Evolutionary conservation across 441 rosid genomes (phyloP), one percentile per base, ranked within the genome.

Genomic region (Adansonia grandidieri): DNA sequence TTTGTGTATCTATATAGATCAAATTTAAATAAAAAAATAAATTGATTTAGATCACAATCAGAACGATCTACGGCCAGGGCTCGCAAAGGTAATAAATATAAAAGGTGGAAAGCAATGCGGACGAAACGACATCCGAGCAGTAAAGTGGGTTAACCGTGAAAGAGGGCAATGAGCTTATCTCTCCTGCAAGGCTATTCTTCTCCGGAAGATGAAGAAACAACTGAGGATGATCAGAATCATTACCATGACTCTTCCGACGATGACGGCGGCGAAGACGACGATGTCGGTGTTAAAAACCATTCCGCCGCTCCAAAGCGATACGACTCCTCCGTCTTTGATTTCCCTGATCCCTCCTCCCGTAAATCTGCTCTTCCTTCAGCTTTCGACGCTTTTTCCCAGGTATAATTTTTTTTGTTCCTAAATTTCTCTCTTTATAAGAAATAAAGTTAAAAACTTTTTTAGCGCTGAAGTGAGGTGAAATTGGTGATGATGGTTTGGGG

Each of bases 121-220:
- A 3, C 11, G 40, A 61, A 61, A 61, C 5, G 4, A 61, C 11
- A 11, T 24, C 42, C 40, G 40, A 28, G 32, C 32, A 28, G 32
- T 2, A 28, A 28, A 28, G 32, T 28, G 32, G 32, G 32, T 28
- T 28, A 28, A 28, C 32, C 32, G 32, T 28, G 5, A 1, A 19
- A 22, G 1, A 17, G 45, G 24, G 42, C 40, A 14, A 95, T 94
- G 98, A 96, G 99, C 86, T 84, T 96, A 83, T 73, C 90, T 47
- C 94, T 96, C 15, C 85, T 94, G 75, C 97, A 93, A 76, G 90
- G 92, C 76, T 92, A 96, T 76, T 92, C 97, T 75, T 96, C 99
- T 8, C 89, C 90, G 0, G 97, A 93, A 76, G 98, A 90, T 73
- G 91, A 93, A 70, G 90, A 88, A 48, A 73, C 69, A 56, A 79